Percentiles rank a stretch among this genome's conserved stretches.
Evolutionary conservation across 306 rosid genomes (phyloP).

Genomic region (Notholithocarpus densiflorus): DNA sequence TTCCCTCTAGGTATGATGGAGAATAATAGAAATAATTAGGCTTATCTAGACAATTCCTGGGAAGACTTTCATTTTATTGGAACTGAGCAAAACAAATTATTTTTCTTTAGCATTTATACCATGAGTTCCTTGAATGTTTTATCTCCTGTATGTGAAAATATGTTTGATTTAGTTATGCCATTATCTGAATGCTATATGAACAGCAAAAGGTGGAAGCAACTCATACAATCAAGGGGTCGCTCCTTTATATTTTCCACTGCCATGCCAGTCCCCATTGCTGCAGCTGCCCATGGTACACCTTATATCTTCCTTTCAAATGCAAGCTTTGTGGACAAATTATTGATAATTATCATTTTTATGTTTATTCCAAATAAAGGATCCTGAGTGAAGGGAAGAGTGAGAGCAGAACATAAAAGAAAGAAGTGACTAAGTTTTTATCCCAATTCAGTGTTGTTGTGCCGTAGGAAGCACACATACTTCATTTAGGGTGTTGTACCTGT

Average conservation of each 20-base stretch:
- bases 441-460: not conserved
- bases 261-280: conserved; percentile 72
- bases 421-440: not conserved
- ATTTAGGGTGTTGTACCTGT: too few species aligned
- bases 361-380: too few species aligned
- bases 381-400: too few species aligned
- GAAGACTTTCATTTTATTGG: not conserved
- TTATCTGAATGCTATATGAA: conserved; percentile 28
- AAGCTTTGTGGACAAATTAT: conserved; percentile 10
- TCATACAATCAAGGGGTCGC: conserved; percentile 93
- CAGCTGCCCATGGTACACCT: conserved; percentile 79
- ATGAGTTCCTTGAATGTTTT: conserved; percentile 4
- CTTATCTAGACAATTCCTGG: not conserved
- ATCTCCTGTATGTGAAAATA: not conserved
- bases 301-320: not conserved
- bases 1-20: not conserved
- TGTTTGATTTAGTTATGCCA: not conserved
- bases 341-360: too few species aligned
- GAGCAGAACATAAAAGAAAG: too few species aligned
- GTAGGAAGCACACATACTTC: too few species aligned
- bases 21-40: not conserved
- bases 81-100: not conserved
- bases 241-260: conserved; percentile 90
- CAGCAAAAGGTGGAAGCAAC: conserved; percentile 87
- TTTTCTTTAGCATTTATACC: not conserved